Evolutionary conservation across 2,329 filamentous ascomycete species (phyloP), one percentile per base, ranked within the genome.

Genomic region (Sporothrix euskadiensis): DNA sequence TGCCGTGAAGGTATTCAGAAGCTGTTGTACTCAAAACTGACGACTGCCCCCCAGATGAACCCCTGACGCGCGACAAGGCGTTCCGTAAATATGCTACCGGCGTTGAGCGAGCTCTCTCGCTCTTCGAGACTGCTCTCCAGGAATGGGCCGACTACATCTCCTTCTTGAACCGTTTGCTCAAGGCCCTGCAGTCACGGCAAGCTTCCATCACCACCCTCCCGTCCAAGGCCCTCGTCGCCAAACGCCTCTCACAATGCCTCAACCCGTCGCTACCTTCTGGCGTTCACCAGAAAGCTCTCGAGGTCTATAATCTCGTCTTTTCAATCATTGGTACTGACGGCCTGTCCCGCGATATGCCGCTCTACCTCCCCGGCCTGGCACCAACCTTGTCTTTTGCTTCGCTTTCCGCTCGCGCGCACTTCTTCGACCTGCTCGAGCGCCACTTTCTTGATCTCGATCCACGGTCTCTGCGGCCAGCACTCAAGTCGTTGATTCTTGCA

Each of bases 131-230:
- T 19, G 90, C 94, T 41, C 86, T 98, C 77, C 94, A 98, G 83
- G 96, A 99, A 89, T 99, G 96, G 96, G 96, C 97, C 68, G 96
- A 99, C 83, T 99, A 99, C 81, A 99, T 99, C 79, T 97, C 95
- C 22, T 99, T 98, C 81, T 84, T 99, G 73, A 97, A 93, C 80
- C 90, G 94, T 75, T 86, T 99, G 68, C 86, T 97, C 75, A 98
- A 98, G 89, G 94, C 95, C 52, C 87, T 99, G 30, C 96, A 99
- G 88, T 89, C 92, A 61, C 93, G 94, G 76, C 93, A 93, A 32
- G 84, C 91, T 61, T 90, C 89, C 74, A 88, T 90, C 73, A 87
- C 89, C 9, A 84, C 90, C 47, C 90, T 99, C 74, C 95, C 96
- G 14, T 90, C 94, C 78, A 97, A 94, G 83, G 85, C 89, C 22